Evolutionary conservation across 2,329 filamentous ascomycete species (phyloP).

Genomic region (Mycosphaerella arachidis): DNA sequence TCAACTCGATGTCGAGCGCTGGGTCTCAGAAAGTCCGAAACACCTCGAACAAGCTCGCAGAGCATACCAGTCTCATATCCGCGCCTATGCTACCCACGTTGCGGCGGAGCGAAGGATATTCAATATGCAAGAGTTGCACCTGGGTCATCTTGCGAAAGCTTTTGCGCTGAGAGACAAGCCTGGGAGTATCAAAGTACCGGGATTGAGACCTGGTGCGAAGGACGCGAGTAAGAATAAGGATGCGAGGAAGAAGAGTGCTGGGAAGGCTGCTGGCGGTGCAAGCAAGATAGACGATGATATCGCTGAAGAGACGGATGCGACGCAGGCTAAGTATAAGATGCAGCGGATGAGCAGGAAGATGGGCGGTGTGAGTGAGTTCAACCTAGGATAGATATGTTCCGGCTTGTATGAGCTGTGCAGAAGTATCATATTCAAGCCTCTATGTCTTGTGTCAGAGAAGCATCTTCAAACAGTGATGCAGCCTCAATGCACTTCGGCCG

Average conservation of each 20-base stretch:
- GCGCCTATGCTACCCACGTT: slow-evolving; percentile 91
- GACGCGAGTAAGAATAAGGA: slow-evolving; percentile 46
- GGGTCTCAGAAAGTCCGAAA: slow-evolving; percentile 59
- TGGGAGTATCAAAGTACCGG: slow-evolving; percentile 63
- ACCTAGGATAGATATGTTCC: slow-evolving; percentile 43
- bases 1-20: slow-evolving; percentile 63
- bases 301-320: slow-evolving; percentile 33
- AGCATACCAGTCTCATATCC: slow-evolving; percentile 85
- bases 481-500: too few species aligned
- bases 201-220: slow-evolving; percentile 46
- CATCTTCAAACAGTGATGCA: too few species aligned
- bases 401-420: too few species aligned
- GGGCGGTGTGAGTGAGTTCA: slow-evolving; percentile 53
- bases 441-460: too few species aligned
- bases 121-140: slow-evolving; percentile 83
- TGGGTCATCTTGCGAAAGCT: slow-evolving; percentile 90
- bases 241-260: slow-evolving; percentile 31
- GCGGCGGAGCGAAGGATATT: slow-evolving; percentile 81
- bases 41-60: slow-evolving; percentile 76
- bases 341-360: slow-evolving; percentile 47
- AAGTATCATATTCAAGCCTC: too few species aligned
- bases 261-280: slow-evolving; percentile 35
- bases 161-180: slow-evolving; percentile 88
- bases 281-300: slow-evolving; percentile 27
- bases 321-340: slow-evolving; percentile 51